A percentile compares a stretch with the other conserved stretches of the same genome.
These are phyloP conservation scores for Dioscorea cayenensis DNA, from an alignment of 116 monocot genomes.

Conservation along the genomic window DNA sequence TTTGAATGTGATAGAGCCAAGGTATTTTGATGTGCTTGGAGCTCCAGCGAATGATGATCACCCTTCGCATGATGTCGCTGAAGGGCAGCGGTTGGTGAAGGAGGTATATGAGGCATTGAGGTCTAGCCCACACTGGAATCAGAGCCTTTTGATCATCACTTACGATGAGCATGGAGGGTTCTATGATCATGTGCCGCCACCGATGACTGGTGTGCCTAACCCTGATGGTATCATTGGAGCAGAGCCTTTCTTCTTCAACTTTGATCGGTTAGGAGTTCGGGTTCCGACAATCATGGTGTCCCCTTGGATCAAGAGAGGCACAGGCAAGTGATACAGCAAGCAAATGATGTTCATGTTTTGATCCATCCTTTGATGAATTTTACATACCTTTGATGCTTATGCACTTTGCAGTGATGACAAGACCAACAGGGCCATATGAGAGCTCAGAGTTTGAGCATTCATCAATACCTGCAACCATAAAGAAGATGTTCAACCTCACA, in stretches of 20 bases:
- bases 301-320: conserved; percentile 81
- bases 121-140: conserved; percentile 70
- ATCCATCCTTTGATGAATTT: conserved; percentile 6
- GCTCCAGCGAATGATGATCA: conserved; percentile 65
- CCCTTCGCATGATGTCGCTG: conserved; percentile 67
- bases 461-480: conserved; percentile 76
- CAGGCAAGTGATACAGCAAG: conserved; percentile 22
- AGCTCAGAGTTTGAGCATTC: conserved; percentile 81
- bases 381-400: too few relatives aligned
- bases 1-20: conserved; percentile 63
- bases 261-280: conserved; percentile 68
- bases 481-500: conserved; percentile 70
- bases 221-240: conserved; percentile 53
- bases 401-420: conserved; percentile 35
- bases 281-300: conserved; percentile 83
- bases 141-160: conserved; percentile 53
- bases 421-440: conserved; percentile 42
- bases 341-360: neutral
- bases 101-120: conserved; percentile 74
- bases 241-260: conserved; percentile 43
- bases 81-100: conserved; percentile 75
- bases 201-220: conserved; percentile 56
- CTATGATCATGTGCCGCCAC: conserved; percentile 76
- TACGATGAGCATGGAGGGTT: conserved; percentile 91
- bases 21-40: conserved; percentile 53